A percentile compares a stretch with the other conserved stretches of the same genome.
Evolutionary conservation across 1,284 basidiomycete genomes (phyloP).

Genomic region (Papiliotrema laurentii): DNA sequence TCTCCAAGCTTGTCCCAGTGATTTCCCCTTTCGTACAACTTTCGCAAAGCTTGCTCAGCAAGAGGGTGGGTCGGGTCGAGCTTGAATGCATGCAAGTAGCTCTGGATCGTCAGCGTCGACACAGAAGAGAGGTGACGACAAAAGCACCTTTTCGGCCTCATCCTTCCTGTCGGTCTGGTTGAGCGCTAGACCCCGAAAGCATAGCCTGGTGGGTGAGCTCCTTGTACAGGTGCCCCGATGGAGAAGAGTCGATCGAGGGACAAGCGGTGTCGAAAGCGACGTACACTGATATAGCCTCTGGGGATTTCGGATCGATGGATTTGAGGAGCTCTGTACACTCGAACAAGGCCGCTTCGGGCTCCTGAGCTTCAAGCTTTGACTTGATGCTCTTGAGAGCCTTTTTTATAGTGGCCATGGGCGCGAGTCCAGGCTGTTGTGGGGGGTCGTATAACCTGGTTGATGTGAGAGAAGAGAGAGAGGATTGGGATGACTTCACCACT

Average conservation of each 20-base stretch:
- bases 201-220: slow-evolving; percentile 55
- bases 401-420: slow-evolving; percentile 15
- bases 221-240: background rate
- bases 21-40: slow-evolving; percentile 63
- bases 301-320: slow-evolving; percentile 57
- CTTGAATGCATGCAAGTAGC: slow-evolving; percentile 68
- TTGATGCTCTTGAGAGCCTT: slow-evolving; percentile 68
- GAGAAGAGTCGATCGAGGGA: background rate
- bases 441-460: no score
- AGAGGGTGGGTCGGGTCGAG: slow-evolving; percentile 61
- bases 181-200: slow-evolving; percentile 73
- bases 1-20: slow-evolving; percentile 61
- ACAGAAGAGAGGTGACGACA: background rate
- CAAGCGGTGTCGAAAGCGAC: slow-evolving; percentile 35
- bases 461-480: no score
- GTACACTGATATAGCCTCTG: slow-evolving; percentile 62
- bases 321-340: slow-evolving; percentile 50
- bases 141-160: slow-evolving; percentile 74
- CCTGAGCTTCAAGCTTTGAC: slow-evolving; percentile 68
- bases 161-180: slow-evolving; percentile 66
- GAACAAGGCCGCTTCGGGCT: slow-evolving; percentile 57
- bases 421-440: background rate
- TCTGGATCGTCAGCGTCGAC: slow-evolving; percentile 49
- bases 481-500: background rate
- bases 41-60: slow-evolving; percentile 67